Conservation (phyloP, 495 filamentous ascomycete species). For the Aspergillus baeticus region DNA sequence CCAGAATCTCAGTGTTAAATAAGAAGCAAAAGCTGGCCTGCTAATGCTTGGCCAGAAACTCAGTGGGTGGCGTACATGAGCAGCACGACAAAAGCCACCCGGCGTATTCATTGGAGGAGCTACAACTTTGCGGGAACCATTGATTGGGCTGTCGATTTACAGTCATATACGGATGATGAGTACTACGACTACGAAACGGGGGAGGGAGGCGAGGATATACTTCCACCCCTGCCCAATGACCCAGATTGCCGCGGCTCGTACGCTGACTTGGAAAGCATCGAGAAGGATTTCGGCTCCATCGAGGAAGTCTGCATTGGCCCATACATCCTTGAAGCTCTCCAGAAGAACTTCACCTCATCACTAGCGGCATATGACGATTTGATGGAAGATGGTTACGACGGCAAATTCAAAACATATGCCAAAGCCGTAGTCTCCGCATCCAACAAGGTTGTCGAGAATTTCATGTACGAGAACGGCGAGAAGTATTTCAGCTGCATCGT, state of each 20-base stretch:
- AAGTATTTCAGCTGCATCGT: slow-evolving; percentile 7
- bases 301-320: neutral
- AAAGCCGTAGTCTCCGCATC: neutral
- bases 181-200: neutral
- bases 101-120: slow-evolving; percentile 4
- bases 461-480: neutral
- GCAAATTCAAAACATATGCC: neutral
- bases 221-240: too few relatives aligned
- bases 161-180: slow-evolving; percentile 11
- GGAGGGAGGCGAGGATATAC: neutral
- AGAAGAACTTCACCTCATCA: neutral
- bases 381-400: slow-evolving; percentile 1
- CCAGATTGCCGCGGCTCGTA: too few relatives aligned
- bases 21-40: too few relatives aligned
- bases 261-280: too few relatives aligned
- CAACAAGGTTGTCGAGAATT: neutral
- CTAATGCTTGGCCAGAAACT: too few relatives aligned
- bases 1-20: too few relatives aligned
- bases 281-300: too few relatives aligned
- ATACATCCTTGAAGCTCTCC: too few relatives aligned
- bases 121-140: slow-evolving; percentile 25
- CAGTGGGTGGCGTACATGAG: slow-evolving; percentile 9
- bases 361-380: neutral
- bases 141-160: slow-evolving; percentile 27
- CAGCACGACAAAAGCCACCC: slow-evolving; percentile 12